A percentile compares a stretch with the other conserved stretches of the same genome.
Conservation (phyloP, 352 stramenopile species). For the Phytophthora kernoviae region DNA sequence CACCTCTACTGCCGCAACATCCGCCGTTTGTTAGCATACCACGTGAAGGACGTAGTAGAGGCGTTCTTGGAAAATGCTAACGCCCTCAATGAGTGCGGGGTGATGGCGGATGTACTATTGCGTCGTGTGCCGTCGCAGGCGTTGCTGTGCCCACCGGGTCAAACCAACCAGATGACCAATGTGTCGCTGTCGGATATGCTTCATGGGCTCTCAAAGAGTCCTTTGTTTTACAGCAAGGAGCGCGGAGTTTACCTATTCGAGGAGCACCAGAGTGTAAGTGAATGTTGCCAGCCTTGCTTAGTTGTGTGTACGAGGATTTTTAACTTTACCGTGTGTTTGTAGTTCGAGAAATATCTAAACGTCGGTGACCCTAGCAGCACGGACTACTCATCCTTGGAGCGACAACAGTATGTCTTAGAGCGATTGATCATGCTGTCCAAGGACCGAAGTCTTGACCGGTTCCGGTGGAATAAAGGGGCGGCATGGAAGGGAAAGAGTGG, state of each 20-base stretch:
- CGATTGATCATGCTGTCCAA: slow-evolving; percentile 88
- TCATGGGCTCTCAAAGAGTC: slow-evolving; percentile 57
- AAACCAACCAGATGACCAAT: slow-evolving; percentile 81
- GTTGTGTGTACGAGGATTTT: background rate
- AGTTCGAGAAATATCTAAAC: slow-evolving; percentile 90
- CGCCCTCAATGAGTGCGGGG: slow-evolving; percentile 78
- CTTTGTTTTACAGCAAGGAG: slow-evolving; percentile 79
- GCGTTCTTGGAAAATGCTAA: slow-evolving; percentile 82
- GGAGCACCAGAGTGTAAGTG: slow-evolving; percentile 74
- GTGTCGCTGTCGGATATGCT: slow-evolving; percentile 86
- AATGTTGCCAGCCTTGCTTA: slow-evolving; percentile 5
- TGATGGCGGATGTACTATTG: slow-evolving; percentile 81
- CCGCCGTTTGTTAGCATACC: slow-evolving; percentile 76
- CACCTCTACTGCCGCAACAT: slow-evolving; percentile 87
- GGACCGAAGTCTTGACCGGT: slow-evolving; percentile 83
- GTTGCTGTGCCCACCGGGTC: slow-evolving; percentile 71
- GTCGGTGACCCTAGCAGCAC: slow-evolving; percentile 73
- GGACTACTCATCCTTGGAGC: slow-evolving; percentile 77
- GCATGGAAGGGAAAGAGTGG: slow-evolving; percentile 87
- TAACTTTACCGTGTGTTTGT: slow-evolving; percentile 17
- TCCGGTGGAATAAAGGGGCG: slow-evolving; percentile 82
- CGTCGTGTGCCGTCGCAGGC: slow-evolving; percentile 73
- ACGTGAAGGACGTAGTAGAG: slow-evolving; percentile 86
- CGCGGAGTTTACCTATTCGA: slow-evolving; percentile 80
- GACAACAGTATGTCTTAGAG: slow-evolving; percentile 86